Evolutionary conservation across 768 basidiomycete genomes (phyloP).

Genomic region (Punctularia strigosozonata): DNA sequence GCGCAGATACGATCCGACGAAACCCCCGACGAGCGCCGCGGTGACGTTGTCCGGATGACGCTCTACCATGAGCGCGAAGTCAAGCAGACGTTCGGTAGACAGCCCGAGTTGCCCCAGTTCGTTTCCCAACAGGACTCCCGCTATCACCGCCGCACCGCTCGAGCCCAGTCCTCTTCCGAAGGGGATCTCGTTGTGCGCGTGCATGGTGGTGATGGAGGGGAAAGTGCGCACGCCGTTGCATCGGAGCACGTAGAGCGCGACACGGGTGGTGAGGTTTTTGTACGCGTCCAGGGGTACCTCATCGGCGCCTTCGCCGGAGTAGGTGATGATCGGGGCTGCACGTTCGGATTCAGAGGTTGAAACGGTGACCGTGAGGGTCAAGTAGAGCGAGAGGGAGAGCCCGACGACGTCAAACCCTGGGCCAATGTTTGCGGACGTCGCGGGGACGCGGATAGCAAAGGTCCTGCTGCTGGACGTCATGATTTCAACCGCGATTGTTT

Average conservation of each 20-base stretch:
- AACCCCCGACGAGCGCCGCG: slow-evolving; percentile 91
- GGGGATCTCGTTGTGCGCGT: slow-evolving; percentile 86
- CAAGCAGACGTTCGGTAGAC: slow-evolving; percentile 62
- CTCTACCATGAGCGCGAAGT: slow-evolving; percentile 98
- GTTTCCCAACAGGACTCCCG: slow-evolving; percentile 85
- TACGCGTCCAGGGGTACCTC: slow-evolving; percentile 92
- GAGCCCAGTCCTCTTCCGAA: slow-evolving; percentile 97
- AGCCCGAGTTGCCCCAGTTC: slow-evolving; percentile 69
- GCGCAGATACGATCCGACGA: slow-evolving; percentile 90
- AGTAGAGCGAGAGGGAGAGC: slow-evolving; percentile 82
- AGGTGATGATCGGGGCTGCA: slow-evolving; percentile 60
- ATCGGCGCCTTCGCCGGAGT: slow-evolving; percentile 79
- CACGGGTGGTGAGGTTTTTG: slow-evolving; percentile 94
- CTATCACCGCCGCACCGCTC: slow-evolving; percentile 97
- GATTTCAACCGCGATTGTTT: too few species aligned
- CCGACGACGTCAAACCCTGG: slow-evolving; percentile 99
- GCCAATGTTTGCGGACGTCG: slow-evolving; percentile 98
- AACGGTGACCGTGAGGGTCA: slow-evolving; percentile 59
- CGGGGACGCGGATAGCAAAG: slow-evolving; percentile 78
- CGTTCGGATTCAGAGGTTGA: slow-evolving; percentile 13
- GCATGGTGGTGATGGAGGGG: slow-evolving; percentile 65
- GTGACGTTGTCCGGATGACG: slow-evolving; percentile 99
- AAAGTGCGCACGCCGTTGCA: slow-evolving; percentile 69
- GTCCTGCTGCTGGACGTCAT: background rate
- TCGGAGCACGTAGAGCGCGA: slow-evolving; percentile 95